phyloP scores from a whole-genome alignment of 2,329 filamentous ascomycete genomes.

The Intubia oerlemansii region DNA sequence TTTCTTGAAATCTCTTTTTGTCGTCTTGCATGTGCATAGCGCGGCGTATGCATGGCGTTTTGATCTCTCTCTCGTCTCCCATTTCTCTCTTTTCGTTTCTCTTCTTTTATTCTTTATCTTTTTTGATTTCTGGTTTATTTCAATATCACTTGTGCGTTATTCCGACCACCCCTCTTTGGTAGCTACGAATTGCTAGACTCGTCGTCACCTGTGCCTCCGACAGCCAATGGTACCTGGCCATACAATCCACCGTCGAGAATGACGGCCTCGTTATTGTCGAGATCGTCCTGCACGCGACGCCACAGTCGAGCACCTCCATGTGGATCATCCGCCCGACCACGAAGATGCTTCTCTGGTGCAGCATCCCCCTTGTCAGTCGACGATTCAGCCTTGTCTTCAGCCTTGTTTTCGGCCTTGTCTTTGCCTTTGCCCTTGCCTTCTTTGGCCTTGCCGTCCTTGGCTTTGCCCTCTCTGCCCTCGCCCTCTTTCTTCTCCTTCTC shows the following conservation, averaged over 20 bases:
- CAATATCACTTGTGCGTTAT: too few species aligned
- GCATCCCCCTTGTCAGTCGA: background rate
- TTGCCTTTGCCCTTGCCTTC: background rate
- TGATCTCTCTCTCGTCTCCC: too few species aligned
- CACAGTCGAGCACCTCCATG: slow-evolving; percentile 19
- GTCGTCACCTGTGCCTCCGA: too few species aligned
- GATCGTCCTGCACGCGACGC: slow-evolving; percentile 39
- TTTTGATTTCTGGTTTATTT: too few species aligned
- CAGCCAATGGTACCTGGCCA: too few species aligned
- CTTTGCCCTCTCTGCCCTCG: background rate
- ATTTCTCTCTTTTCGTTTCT: too few species aligned
- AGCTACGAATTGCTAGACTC: too few species aligned
- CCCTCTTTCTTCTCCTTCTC: background rate
- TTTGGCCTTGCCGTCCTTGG: background rate
- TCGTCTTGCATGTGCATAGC: too few species aligned
- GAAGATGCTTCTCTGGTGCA: slow-evolving; percentile 7
- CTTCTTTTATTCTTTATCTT: too few species aligned
- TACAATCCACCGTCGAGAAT: slow-evolving; percentile 35
- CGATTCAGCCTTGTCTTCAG: background rate
- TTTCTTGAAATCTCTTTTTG: too few species aligned
- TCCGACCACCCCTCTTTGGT: too few species aligned
- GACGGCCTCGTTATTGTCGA: slow-evolving; percentile 34
- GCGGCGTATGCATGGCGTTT: too few species aligned
- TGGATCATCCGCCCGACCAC: slow-evolving; percentile 19
- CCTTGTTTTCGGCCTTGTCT: background rate